Conservation (phyloP, 768 basidiomycete species). For the Scleroderma citrinum region DNA sequence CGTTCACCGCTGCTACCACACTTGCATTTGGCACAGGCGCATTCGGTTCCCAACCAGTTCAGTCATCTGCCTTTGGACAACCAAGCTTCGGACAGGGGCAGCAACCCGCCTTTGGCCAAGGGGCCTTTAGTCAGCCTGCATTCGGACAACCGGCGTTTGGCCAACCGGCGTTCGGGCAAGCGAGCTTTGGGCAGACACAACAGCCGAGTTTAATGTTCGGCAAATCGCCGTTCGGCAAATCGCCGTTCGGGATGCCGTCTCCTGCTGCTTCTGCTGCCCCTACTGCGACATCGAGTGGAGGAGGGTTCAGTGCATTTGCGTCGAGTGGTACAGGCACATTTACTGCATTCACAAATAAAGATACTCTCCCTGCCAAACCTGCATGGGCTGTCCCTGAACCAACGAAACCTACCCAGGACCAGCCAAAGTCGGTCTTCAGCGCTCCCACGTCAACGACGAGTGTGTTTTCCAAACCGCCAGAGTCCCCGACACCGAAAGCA, state of each 20-base stretch:
- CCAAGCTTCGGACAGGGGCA: constrained; percentile 27
- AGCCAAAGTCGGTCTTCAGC: constrained; percentile 5
- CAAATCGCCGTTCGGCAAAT: constrained; percentile 18
- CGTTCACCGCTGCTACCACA: constrained; percentile 15
- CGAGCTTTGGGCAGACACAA: constrained; percentile 3
- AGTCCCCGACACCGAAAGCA: constrained; percentile 8
- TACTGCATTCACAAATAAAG: constrained; percentile 15
- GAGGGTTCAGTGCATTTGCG: constrained; percentile 35
- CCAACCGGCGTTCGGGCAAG: constrained; percentile 5
- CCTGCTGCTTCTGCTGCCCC: constrained; percentile 9
- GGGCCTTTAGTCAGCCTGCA: constrained; percentile 33
- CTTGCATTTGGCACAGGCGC: constrained; percentile 11
- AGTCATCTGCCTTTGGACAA: constrained; percentile 31
- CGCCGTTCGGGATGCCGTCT: constrained; percentile 12
- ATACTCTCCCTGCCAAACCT: constrained; percentile 14
- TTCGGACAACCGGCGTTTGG: constrained; percentile 32
- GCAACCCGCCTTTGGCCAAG: constrained; percentile 23
- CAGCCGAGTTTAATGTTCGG: neutral
- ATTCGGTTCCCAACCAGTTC: constrained; percentile 16
- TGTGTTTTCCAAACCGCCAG: constrained; percentile 7
- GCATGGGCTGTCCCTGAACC: constrained; percentile 14
- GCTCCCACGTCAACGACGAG: constrained; percentile 3
- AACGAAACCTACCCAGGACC: constrained; percentile 1
- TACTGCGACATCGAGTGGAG: constrained; percentile 14
- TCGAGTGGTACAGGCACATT: constrained; percentile 25